Base-by-base conservation (phyloP, 2,329 filamentous ascomycete genomes). In the Cladosporium austrohemisphaericum region DNA sequence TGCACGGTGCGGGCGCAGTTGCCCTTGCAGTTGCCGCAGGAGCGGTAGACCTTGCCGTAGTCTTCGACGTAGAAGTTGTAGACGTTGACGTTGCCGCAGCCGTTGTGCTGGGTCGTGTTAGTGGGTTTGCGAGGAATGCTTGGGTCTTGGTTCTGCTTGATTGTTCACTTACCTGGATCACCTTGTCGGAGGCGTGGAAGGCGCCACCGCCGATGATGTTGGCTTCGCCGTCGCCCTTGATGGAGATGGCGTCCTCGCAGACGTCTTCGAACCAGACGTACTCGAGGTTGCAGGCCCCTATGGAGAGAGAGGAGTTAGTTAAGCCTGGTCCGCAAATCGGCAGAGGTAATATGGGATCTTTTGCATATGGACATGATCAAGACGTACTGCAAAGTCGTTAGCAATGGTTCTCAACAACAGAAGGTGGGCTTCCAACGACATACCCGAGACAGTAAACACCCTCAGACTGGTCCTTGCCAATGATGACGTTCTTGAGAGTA, bases 401-500 rank as follows among this genome's bases (percentile, higher is more conserved):
- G 37, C 20, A 5, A 28, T 40, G 7, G 14, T 23, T 36, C 16
- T 36, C 20, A 11, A 36, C 10, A 11, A 4, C 6, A 13, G n/a
- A n/a, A n/a, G n/a, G n/a, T n/a, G n/a, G n/a, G n/a, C n/a, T n/a
- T n/a, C n/a, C n/a, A 60, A 5, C 67, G 71, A 61, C 75, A 77
- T 10, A 62, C 25, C 73, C 75, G 48, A 70, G 63, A 64, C 76
- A 78, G 65, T 79, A 75, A 18, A 78, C 69, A 43, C 71, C 76
- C 63, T 77, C 76, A 36, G 71, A 68, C 52, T 77, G 68, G 54
- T 74, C 70, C n/a, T 67, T 68, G 36, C 77, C 75, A 46, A 78
- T 78, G 60, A 79, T 76, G 58, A 75, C 75, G 57, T 78, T 78
- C 54, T 69, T 71, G 16, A 79, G 63, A 26, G 71, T 76, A 26